Base-by-base conservation (phyloP, 202 grass and related monocot genomes). In the Digitaria exilis region DNA sequence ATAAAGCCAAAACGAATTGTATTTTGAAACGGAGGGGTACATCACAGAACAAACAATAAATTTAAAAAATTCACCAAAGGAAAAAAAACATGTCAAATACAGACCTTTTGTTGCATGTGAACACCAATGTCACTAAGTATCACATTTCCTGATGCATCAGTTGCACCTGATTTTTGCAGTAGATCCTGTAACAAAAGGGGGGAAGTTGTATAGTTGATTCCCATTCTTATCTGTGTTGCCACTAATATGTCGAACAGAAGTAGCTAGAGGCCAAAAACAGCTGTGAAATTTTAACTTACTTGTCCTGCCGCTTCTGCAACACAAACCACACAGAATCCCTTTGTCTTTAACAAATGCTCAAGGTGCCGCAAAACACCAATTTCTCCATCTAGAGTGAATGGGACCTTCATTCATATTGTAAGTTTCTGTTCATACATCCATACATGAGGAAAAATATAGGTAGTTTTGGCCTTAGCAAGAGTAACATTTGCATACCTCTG, bases 231-330 rank as follows among this genome's bases (percentile, higher is more conserved):
- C 26, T 14, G 0, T 10, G 19, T 32, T 34, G 46, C 17, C 46
- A 73, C 45, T 51, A 51, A 49, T 52, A 73, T 48, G 58, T 81
- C 48, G 28, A 39, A 50, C 41, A 59, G 58, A 80, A 76, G 30
- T 29, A 69, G 62, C 18, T 65, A 84, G 37, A 86, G 46, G 50
- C 30, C 60, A 54, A 34, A 73, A 34, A 73, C 45, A 52, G 46
- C 29, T 34, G 28, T 51, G 84, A 26, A 77, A 84, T 55, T 6
- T 70, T 18, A 68, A 75, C 84, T 80, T 93, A 98, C 96, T 80
- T 98, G 96, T 77, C 92, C 96, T 75, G 92, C 90, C 67, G 90
- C 95, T 90, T 98, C 95, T 83, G 95, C 92, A 72, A 95, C 66
- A 71, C 95, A 98, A 85, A 98, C 41, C 83, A 98, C 89, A 90